Evolutionary conservation across 2,329 filamentous ascomycete species (phyloP).

Genomic region (Paramyrothecium roridum): DNA sequence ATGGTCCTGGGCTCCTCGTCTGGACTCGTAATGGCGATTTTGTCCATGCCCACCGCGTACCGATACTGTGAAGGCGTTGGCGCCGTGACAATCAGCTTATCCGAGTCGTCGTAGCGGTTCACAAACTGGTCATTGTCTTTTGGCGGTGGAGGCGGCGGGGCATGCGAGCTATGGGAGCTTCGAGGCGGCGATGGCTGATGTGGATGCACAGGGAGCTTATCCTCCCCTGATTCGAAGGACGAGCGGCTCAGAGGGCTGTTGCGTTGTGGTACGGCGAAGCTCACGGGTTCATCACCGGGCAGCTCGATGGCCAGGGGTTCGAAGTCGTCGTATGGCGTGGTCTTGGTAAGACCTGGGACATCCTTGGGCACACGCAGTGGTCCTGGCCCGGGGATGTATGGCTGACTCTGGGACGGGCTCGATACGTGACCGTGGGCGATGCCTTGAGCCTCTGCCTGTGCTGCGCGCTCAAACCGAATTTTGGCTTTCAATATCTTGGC

Average conservation of each 20-base stretch:
- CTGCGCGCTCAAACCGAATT: constrained; percentile 54
- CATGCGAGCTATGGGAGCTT: constrained; percentile 45
- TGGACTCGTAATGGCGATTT: constrained; percentile 60
- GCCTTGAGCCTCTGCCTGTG: not conserved
- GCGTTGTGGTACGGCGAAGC: constrained; percentile 30
- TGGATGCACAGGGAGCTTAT: constrained; percentile 36
- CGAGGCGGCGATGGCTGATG: constrained; percentile 42
- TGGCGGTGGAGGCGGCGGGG: constrained; percentile 21
- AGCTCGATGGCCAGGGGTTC: constrained; percentile 54
- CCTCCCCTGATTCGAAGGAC: constrained; percentile 56
- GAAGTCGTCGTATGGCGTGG: constrained; percentile 27
- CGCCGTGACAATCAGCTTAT: constrained; percentile 53
- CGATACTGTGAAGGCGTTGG: constrained; percentile 59
- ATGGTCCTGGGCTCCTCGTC: constrained; percentile 53
- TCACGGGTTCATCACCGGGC: constrained; percentile 50
- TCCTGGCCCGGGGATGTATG: not conserved
- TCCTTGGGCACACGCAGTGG: constrained; percentile 23
- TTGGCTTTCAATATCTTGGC: constrained; percentile 80
- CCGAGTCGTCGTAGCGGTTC: constrained; percentile 33
- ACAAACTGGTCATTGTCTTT: not conserved
- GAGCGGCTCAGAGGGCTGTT: constrained; percentile 39
- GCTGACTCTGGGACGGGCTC: not conserved
- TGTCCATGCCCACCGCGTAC: constrained; percentile 59
- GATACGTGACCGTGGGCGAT: not conserved
- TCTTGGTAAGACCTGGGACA: constrained; percentile 41